Evolutionary conservation across 2,329 filamentous ascomycete genomes (phyloP).

Genomic region (Penicillium sp.): DNA sequence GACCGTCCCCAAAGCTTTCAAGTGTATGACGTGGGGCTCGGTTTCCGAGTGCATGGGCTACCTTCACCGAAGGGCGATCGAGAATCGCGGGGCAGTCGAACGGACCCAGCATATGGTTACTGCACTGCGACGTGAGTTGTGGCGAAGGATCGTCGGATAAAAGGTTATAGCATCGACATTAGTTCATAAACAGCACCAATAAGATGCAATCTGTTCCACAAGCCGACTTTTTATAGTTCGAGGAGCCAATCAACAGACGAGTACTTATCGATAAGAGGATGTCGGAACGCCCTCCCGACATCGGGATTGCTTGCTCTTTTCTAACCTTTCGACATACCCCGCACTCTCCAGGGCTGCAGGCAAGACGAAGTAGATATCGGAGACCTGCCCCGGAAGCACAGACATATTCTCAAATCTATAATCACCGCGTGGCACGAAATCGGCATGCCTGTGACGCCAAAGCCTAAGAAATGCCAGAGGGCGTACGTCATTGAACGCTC

Average conservation of each 20-base stretch:
- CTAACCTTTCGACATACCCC: conserved; percentile 5
- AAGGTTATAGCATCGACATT: not conserved
- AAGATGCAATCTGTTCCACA: not conserved
- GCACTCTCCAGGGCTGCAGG: conserved; percentile 3
- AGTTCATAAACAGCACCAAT: not conserved
- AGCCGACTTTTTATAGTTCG: not conserved
- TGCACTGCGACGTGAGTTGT: conserved; percentile 65
- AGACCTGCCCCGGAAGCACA: conserved; percentile 9
- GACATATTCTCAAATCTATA: not conserved
- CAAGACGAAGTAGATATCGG: conserved; percentile 12
- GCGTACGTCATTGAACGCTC: conserved; percentile 16
- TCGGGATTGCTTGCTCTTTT: not conserved
- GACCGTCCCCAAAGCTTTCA: conserved; percentile 48
- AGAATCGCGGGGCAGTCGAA: conserved; percentile 71
- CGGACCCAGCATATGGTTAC: conserved; percentile 63
- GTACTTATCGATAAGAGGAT: conserved; percentile 15
- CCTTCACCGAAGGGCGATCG: conserved; percentile 62
- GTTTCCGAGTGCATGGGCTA: conserved; percentile 58
- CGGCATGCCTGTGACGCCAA: conserved; percentile 18
- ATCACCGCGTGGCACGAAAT: not conserved
- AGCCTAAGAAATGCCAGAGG: conserved; percentile 22
- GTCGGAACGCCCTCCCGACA: conserved; percentile 21
- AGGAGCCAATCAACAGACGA: not conserved
- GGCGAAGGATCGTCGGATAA: conserved; percentile 48
- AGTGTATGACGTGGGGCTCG: conserved; percentile 57